Evolutionary conservation across 2,329 filamentous ascomycete species (phyloP).

Genomic region (Lasiodiplodia sp.): DNA sequence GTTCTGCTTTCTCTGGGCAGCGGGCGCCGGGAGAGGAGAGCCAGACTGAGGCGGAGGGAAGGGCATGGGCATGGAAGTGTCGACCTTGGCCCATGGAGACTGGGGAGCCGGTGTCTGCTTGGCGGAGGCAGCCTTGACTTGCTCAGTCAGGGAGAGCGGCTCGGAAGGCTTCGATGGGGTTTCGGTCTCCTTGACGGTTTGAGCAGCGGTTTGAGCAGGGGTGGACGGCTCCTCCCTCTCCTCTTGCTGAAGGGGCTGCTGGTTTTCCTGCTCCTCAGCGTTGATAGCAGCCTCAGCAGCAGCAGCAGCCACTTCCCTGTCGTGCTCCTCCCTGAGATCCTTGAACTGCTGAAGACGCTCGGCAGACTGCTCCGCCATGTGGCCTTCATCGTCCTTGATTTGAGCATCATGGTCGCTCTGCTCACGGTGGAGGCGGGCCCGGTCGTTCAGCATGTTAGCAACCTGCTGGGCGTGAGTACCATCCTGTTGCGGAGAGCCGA

Average conservation of each 20-base stretch:
- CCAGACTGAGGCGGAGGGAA: conserved; percentile 76
- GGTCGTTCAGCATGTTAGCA: conserved; percentile 66
- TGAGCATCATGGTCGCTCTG: conserved; percentile 63
- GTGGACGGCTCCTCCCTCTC: conserved; percentile 31
- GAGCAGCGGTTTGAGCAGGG: conserved; percentile 11
- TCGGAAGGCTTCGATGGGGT: conserved; percentile 49
- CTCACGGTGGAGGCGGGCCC: conserved; percentile 66
- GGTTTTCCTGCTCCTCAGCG: conserved; percentile 36
- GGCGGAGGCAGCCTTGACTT: conserved; percentile 74
- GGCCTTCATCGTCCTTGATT: conserved; percentile 56
- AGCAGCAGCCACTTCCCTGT: conserved; percentile 3
- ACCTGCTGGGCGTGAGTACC: conserved; percentile 64
- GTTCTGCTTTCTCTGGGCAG: conserved; percentile 85
- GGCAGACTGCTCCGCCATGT: conserved; percentile 53
- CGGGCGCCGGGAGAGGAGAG: conserved; percentile 86
- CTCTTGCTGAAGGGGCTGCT: conserved; percentile 36
- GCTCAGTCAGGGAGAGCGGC: conserved; percentile 77
- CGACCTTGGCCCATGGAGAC: conserved; percentile 66
- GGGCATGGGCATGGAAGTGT: conserved; percentile 76
- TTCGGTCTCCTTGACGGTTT: conserved; percentile 19
- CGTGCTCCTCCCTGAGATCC: conserved; percentile 63
- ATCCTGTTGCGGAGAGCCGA: conserved; percentile 56
- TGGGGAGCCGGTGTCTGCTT: conserved; percentile 64
- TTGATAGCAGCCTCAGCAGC: conserved; percentile 28
- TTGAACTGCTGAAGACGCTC: conserved; percentile 87